Percentiles rank a stretch among this genome's conserved stretches.
phyloP scores from a whole-genome alignment of 148 eudicot genomes.

The Selenicereus undatus region DNA sequence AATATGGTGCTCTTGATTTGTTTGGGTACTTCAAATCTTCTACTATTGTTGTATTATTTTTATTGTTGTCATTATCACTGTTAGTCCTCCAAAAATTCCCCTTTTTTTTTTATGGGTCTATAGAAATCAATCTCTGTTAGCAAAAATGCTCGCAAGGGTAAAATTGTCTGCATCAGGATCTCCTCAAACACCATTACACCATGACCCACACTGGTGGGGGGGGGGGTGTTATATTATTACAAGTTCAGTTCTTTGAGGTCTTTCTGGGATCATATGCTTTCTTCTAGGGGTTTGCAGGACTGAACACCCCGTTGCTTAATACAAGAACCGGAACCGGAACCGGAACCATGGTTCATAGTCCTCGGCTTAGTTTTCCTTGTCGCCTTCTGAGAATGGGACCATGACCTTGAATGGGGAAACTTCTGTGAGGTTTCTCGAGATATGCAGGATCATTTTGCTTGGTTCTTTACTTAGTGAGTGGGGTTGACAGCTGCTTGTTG shows the following conservation, averaged over 20 bases:
- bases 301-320: neutral
- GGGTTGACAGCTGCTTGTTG: neutral
- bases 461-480: neutral
- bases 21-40: neutral
- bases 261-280: neutral
- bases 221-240: too few relatives aligned
- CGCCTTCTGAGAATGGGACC: neutral
- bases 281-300: neutral
- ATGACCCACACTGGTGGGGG: too few relatives aligned
- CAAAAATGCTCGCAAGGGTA: too few relatives aligned
- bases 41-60: neutral
- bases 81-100: too few relatives aligned
- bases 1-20: conserved; percentile 12
- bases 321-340: too few relatives aligned
- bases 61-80: too few relatives aligned
- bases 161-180: too few relatives aligned
- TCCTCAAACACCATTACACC: too few relatives aligned
- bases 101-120: too few relatives aligned
- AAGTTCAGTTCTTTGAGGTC: neutral
- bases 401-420: neutral
- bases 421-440: neutral
- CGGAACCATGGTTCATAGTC: neutral
- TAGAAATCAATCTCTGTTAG: neutral
- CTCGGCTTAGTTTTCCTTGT: neutral
- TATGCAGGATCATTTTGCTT: neutral